Conservation (phyloP, 352 stramenopile genomes). For the Globisporangium heterothallicum region DNA sequence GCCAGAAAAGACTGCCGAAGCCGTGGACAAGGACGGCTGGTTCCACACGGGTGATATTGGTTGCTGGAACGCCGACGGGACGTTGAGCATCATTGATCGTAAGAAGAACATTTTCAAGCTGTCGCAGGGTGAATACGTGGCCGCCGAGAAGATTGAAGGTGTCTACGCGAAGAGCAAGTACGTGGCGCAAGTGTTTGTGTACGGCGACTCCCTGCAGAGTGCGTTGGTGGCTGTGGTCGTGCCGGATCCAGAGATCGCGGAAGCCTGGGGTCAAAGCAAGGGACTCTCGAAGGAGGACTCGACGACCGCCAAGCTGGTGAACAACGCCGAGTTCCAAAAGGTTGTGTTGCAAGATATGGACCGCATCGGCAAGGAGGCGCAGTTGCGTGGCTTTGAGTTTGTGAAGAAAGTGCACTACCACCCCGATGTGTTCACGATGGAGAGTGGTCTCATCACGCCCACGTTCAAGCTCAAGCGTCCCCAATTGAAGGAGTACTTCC, state of each 20-base stretch:
- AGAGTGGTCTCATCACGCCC: conserved; percentile 91
- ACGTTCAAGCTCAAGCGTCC: conserved; percentile 95
- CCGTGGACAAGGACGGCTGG: conserved; percentile 91
- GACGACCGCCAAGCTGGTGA: conserved; percentile 27
- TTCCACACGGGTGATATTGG: conserved; percentile 98
- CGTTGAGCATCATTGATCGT: conserved; percentile 87
- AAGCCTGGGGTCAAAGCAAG: conserved; percentile 42
- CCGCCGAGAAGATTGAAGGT: conserved; percentile 96
- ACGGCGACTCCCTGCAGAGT: conserved; percentile 94
- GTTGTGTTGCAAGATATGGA: conserved; percentile 76
- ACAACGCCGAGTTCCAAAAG: conserved; percentile 43
- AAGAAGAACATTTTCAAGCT: conserved; percentile 96
- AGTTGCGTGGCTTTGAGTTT: conserved; percentile 91
- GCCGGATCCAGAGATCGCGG: conserved; percentile 55
- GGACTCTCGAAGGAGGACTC: conserved; percentile 27
- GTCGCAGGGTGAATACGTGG: conserved; percentile 94
- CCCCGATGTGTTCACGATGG: conserved; percentile 79
- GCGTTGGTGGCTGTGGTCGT: conserved; percentile 93
- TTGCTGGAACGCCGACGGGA: conserved; percentile 92
- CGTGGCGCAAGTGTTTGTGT: conserved; percentile 93
- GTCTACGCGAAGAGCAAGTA: conserved; percentile 91
- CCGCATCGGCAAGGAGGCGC: conserved; percentile 34
- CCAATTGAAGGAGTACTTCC: conserved; percentile 47
- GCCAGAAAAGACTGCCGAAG: conserved; percentile 87
- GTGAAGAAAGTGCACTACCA: conserved; percentile 87